Conservation (phyloP, 1,284 basidiomycete genomes). For the Psilocybe mexicana region DNA sequence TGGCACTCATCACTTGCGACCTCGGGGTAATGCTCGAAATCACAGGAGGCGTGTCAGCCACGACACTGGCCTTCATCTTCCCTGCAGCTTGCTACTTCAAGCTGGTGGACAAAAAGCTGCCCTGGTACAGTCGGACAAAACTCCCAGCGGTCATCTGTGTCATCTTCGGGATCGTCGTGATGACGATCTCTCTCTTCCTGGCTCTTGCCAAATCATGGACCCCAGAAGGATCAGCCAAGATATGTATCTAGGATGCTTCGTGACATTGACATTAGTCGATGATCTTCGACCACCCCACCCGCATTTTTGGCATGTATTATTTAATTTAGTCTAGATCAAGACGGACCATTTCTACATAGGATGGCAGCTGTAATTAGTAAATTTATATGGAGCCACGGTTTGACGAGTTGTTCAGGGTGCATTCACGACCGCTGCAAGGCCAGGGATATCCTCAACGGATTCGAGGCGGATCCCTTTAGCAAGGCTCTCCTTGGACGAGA, state of each 20-base stretch:
- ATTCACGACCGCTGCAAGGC: slow-evolving; percentile 52
- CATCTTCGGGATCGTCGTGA: slow-evolving; percentile 77
- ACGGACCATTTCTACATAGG: slow-evolving; percentile 22
- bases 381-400: slow-evolving; percentile 10
- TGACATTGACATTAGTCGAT: not conserved
- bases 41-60: slow-evolving; percentile 93
- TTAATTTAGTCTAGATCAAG: slow-evolving; percentile 22
- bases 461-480: slow-evolving; percentile 74
- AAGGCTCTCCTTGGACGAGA: slow-evolving; percentile 75
- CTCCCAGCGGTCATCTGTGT: slow-evolving; percentile 76
- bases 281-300: slow-evolving; percentile 2
- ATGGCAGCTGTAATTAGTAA: slow-evolving; percentile 21
- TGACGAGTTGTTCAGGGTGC: slow-evolving; percentile 1
- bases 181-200: slow-evolving; percentile 75
- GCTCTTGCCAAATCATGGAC: slow-evolving; percentile 79
- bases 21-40: slow-evolving; percentile 97
- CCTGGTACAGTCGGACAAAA: slow-evolving; percentile 70
- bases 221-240: slow-evolving; percentile 65
- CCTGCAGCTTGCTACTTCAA: slow-evolving; percentile 87
- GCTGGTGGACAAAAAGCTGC: slow-evolving; percentile 57
- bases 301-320: slow-evolving; percentile 9
- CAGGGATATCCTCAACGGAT: slow-evolving; percentile 56
- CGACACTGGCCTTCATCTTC: slow-evolving; percentile 93
- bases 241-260: slow-evolving; percentile 44
- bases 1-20: slow-evolving; percentile 93